Base-by-base conservation (phyloP, 2,329 filamentous ascomycete genomes). In the Sporothrix sp. region DNA sequence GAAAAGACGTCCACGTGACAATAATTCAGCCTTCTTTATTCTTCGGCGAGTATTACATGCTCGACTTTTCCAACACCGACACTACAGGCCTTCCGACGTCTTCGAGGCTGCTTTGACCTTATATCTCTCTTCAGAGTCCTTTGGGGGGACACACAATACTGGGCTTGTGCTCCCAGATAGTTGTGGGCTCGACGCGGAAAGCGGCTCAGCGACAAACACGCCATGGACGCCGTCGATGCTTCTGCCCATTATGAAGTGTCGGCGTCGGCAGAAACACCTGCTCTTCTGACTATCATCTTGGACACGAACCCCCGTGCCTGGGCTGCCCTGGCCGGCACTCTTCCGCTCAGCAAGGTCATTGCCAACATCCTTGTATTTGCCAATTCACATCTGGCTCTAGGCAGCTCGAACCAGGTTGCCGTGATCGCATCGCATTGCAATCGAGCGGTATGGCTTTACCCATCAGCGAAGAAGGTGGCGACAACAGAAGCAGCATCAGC, bases 251-350 rank as follows among this genome's bases (percentile, higher is more conserved):
- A 80, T 65, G 74, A 78, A 65, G 67, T 71, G 50, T 70, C 73
- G 60, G 70, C 69, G 56, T 69, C 68, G 47, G 75, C 73, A 50
- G 76, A 79, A 56, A 71, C 76, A 5, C 87, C 93, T 1, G 95
- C 91, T 13, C 82, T 98, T 32, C 81, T 96, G 48, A 85, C 88
- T 58, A 83, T 98, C 61, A 76, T 98, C 62, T 78, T 98, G 70
- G 93, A 98, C 71, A 96, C 91, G 23, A 98, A 98, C 65, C 93
- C 93, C 2, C 85, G 90, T 60, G 90, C 93, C 60, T 72, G 93
- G 93, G 82, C 87, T 7, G 75, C 87, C 54, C 78, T 97, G 39
- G 74, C 82, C 54, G 69, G 80, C 51, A 79, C 78, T 28, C 81
- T 97, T 7, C 81, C 91, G 25, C 78, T 98, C 54, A 86, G 86